Evolutionary conservation across 2,329 filamentous ascomycete species (phyloP), one percentile per base, ranked within the genome.

Genomic region (Coniochaeta sp.): DNA sequence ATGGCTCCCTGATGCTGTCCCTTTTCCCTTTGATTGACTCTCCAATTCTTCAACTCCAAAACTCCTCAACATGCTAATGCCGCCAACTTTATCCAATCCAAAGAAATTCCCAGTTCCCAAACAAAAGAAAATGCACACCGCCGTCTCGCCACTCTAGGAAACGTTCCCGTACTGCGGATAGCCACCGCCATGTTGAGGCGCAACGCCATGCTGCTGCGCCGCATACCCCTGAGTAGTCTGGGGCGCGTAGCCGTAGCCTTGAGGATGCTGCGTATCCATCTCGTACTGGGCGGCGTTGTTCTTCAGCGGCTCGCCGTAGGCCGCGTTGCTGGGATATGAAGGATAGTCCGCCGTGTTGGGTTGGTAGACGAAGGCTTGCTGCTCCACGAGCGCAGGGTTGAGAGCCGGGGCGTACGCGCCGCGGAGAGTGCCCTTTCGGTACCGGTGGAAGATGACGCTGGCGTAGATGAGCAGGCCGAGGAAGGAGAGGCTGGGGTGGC

Each of bases 391-490:
- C 8, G 38, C 38, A 42, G 38, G 38, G 38, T 42, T 42, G 20
- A 42, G 14, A 22, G 60, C 35, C 9, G 52, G 33, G 1, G 33
- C 50, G 52, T 61, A 61, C n/a, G 46, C 50, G 35, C 55, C 57
- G 16, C 33, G 32, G 6, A 63, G 56, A 13, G 55, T 50, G 28
- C 60, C 61, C 31, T 53, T 60, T 27, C 61, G 57, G 49, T 56
- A 58, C 27, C 53, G 51, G 56, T 65, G 63, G 60, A 55, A 67
- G 52, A 67, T 55, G 50, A 67, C 49, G 47, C 53, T 47, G 20
- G 65, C 59, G 55, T 67, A 68, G 47, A 66, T 57, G 50, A 68
- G 62, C 13, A 67, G 56, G 22, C 63, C 64, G 26, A 66, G 22
- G 55, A 67, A 68, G 51, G 64, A 63, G 24, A 64, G 55, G 13